phyloP scores from a whole-genome alignment of 1,139 yeast species.

The Pichia inconspicua region DNA sequence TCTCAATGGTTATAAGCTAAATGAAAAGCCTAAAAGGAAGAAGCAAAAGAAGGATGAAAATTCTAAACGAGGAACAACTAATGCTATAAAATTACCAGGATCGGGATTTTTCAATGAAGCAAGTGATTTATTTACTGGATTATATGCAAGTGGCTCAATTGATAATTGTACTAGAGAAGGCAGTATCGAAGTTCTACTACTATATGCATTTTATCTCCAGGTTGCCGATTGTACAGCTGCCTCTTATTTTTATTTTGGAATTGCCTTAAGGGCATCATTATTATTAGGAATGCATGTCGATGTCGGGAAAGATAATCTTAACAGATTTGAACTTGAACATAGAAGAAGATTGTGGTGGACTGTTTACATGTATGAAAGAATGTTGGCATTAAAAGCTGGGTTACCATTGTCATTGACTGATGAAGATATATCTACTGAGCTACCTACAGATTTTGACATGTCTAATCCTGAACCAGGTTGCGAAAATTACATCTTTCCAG shows the following conservation, averaged over 20 bases:
- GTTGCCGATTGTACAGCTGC: slow-evolving; percentile 83
- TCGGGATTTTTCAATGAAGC: slow-evolving; percentile 72
- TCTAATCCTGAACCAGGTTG: slow-evolving; percentile 47
- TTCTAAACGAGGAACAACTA: background rate
- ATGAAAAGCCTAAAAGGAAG: slow-evolving; percentile 20
- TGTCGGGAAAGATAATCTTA: slow-evolving; percentile 57
- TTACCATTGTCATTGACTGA: slow-evolving; percentile 73
- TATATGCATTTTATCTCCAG: slow-evolving; percentile 75
- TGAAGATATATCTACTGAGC: slow-evolving; percentile 66
- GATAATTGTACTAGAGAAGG: slow-evolving; percentile 73
- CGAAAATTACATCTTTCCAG: slow-evolving; percentile 68
- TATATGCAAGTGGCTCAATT: slow-evolving; percentile 72
- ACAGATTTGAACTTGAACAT: slow-evolving; percentile 68
- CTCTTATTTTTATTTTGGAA: slow-evolving; percentile 72
- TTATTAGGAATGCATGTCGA: slow-evolving; percentile 80
- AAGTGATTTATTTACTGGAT: slow-evolving; percentile 63
- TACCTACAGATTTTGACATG: slow-evolving; percentile 67
- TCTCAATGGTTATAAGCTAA: slow-evolving; percentile 34
- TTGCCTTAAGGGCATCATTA: slow-evolving; percentile 67
- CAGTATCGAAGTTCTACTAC: slow-evolving; percentile 69
- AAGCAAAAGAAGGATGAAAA: slow-evolving; percentile 16
- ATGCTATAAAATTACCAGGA: slow-evolving; percentile 51
- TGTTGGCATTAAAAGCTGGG: slow-evolving; percentile 81
- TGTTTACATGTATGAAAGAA: slow-evolving; percentile 79
- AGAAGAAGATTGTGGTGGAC: slow-evolving; percentile 88